Percentiles rank a stretch among this genome's conserved stretches.
These are phyloP conservation scores for Fusarium sp. DNA, from an alignment of 2,329 filamentous ascomycete species.

Conservation along the genomic window DNA sequence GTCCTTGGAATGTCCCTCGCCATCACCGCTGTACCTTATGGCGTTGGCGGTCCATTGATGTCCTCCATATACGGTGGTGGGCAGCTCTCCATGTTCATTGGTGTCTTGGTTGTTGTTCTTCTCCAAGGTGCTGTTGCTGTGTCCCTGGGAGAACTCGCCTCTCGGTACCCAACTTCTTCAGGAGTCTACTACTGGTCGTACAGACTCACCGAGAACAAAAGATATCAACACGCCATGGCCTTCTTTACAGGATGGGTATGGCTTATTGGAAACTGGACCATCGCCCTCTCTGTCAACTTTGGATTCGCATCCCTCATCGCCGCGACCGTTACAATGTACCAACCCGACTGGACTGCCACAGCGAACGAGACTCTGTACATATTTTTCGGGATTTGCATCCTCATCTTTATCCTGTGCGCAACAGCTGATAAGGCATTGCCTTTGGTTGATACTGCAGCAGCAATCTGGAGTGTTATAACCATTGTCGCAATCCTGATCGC, in stretches of 20 bases:
- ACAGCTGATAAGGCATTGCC: background rate
- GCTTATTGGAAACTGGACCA: slow-evolving; percentile 1
- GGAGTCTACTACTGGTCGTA: slow-evolving; percentile 7
- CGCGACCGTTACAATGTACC: background rate
- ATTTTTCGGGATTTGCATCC: background rate
- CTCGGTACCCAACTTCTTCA: background rate
- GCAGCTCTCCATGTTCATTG: background rate
- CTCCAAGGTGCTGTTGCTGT: background rate
- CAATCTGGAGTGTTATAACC: slow-evolving; percentile 2
- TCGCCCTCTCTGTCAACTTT: background rate
- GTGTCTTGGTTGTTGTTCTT: background rate
- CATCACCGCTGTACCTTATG: background rate
- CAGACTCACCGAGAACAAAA: background rate
- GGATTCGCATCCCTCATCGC: slow-evolving; percentile 1
- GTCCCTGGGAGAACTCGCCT: background rate
- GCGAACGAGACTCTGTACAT: slow-evolving; percentile 1
- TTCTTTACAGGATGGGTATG: slow-evolving; percentile 1
- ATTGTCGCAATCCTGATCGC: background rate
- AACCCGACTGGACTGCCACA: background rate
- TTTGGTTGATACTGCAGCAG: background rate
- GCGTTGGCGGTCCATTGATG: background rate
- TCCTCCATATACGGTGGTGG: background rate
- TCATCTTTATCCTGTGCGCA: background rate
- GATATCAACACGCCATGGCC: background rate
- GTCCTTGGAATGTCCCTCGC: slow-evolving; percentile 2